These are phyloP conservation scores for Rhizopogon hawkerae DNA, from an alignment of 1,284 basidiomycete species.

Conservation along the genomic window DNA sequence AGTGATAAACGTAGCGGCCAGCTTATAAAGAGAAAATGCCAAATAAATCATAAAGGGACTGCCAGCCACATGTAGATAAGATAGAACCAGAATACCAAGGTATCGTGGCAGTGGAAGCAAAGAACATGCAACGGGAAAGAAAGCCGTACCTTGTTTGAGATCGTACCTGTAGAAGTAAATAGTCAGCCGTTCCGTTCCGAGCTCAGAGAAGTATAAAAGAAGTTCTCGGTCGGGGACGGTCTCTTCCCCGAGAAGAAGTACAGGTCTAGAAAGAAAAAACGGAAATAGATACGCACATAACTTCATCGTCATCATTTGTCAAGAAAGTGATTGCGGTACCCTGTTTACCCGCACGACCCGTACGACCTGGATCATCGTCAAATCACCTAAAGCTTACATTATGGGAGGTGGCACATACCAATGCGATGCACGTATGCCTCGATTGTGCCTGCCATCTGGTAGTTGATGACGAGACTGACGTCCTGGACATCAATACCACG, in stretches of 20 bases:
- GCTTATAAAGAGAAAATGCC: not conserved
- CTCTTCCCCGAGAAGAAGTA: not conserved
- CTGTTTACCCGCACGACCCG: conserved; percentile 93
- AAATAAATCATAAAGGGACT: conserved; percentile 8
- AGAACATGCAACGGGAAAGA: not conserved
- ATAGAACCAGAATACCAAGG: conserved; percentile 2
- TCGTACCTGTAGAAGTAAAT: conserved; percentile 58
- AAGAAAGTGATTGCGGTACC: conserved; percentile 94
- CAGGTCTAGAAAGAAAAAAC: conserved; percentile 1
- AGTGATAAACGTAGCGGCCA: conserved; percentile 3
- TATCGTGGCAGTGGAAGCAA: not conserved
- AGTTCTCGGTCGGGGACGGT: not conserved
- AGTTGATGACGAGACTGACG: conserved; percentile 94
- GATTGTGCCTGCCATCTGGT: conserved; percentile 93
- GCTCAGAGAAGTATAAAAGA: not conserved
- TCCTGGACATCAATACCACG: conserved; percentile 98
- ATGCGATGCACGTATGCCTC: conserved; percentile 98
- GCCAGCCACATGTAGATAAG: conserved; percentile 1
- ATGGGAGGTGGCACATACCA: conserved; percentile 40
- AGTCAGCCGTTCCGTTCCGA: conserved; percentile 1
- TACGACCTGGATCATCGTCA: conserved; percentile 57
- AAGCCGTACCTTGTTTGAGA: conserved; percentile 67
- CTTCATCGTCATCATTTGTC: conserved; percentile 91
- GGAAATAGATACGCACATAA: conserved; percentile 64
- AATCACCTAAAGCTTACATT: conserved; percentile 6